These are phyloP conservation scores for Naegleria fowleri DNA, from an alignment of 208 protist species.

Conservation along the genomic window DNA sequence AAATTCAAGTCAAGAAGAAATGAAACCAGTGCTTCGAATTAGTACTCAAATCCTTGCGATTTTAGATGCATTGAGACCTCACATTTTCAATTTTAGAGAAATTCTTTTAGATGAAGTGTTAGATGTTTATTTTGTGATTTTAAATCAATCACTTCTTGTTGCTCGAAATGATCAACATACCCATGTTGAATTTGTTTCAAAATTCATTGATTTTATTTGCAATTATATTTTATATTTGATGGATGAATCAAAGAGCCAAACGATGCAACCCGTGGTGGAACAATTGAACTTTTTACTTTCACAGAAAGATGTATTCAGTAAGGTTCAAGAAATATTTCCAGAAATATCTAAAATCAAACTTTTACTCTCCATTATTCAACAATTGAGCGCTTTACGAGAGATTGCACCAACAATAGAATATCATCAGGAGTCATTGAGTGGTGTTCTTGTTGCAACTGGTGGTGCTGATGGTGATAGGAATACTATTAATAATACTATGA, in stretches of 20 bases:
- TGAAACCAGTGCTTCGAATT: background rate
- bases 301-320: background rate
- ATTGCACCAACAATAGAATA: too few relatives aligned
- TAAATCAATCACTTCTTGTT: background rate
- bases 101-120: background rate
- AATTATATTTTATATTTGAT: background rate
- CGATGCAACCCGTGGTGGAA: background rate
- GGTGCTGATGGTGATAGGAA: too few relatives aligned
- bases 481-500: too few relatives aligned
- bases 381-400: background rate
- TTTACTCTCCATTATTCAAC: background rate
- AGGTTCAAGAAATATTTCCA: background rate
- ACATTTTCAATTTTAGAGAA: background rate
- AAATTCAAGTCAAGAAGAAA: background rate
- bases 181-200: background rate
- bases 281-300: background rate
- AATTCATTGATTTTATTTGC: slow-evolving; percentile 1
- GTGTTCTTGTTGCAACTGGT: too few relatives aligned
- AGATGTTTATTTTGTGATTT: background rate
- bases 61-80: background rate
- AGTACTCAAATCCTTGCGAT: background rate
- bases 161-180: background rate
- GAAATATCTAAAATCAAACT: background rate
- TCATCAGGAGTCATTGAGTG: too few relatives aligned
- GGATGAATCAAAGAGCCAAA: background rate